Percentiles rank a stretch among this genome's conserved stretches.
These are phyloP conservation scores for Coniosporium tulheliwenetii DNA, from an alignment of 2,329 filamentous ascomycete genomes.

Conservation along the genomic window DNA sequence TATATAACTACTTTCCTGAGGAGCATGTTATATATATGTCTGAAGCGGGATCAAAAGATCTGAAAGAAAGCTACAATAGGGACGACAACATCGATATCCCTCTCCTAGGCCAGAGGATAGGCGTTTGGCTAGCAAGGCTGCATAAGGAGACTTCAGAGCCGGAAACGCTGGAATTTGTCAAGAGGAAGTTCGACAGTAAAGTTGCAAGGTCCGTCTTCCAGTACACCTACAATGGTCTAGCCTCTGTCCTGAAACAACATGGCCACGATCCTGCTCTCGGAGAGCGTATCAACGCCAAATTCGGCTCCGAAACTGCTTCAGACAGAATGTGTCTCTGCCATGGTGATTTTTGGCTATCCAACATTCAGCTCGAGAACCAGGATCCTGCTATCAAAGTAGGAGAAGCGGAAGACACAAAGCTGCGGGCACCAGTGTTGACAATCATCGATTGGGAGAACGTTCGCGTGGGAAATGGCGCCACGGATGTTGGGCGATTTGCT, in stretches of 20 bases:
- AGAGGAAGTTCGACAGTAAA: constrained; percentile 11
- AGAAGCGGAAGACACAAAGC: not conserved
- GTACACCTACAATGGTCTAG: constrained; percentile 12
- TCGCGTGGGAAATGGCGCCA: constrained; percentile 16
- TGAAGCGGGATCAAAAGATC: constrained; percentile 13
- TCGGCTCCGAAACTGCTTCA: constrained; percentile 10
- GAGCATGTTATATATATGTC: constrained; percentile 14
- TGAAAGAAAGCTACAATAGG: constrained; percentile 16
- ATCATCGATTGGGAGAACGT: constrained; percentile 22
- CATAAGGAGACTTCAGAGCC: constrained; percentile 8
- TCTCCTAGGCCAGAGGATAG: constrained; percentile 12
- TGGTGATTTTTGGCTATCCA: constrained; percentile 24
- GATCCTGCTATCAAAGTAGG: not conserved
- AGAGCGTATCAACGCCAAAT: constrained; percentile 12
- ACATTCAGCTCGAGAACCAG: constrained; percentile 13
- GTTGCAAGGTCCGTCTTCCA: constrained; percentile 10
- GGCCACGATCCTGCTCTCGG: constrained; percentile 12
- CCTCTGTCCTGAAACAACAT: constrained; percentile 9
- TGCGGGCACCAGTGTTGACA: constrained; percentile 8
- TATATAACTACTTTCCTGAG: constrained; percentile 12
- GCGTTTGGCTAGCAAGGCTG: constrained; percentile 17
- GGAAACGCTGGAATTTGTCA: constrained; percentile 10
- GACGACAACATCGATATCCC: constrained; percentile 8
- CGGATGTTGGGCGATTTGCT: constrained; percentile 21
- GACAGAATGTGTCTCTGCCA: constrained; percentile 20